phyloP scores from a whole-genome alignment of 441 rosid species.

The Corymbia citriodora region DNA sequence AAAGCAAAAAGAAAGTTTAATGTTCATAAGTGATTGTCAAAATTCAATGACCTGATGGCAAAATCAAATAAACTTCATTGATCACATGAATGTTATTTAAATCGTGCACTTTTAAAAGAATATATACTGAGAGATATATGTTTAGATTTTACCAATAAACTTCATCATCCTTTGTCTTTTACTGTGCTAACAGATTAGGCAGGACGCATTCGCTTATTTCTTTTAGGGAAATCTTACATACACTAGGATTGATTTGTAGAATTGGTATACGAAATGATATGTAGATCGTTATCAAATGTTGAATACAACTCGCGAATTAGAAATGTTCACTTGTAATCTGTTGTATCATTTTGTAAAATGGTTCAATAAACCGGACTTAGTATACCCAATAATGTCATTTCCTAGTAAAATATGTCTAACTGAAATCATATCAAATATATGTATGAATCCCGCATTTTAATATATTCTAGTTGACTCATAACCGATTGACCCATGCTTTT shows the following conservation, averaged over 20 bases:
- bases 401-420: neutral
- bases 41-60: neutral
- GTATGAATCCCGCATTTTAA: too few relatives aligned
- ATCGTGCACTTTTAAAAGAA: neutral
- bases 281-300: neutral
- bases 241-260: neutral
- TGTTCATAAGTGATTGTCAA: neutral
- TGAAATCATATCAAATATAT: neutral
- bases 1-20: neutral
- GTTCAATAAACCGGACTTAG: fast-evolving
- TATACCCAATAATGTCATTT: neutral
- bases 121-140: neutral
- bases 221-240: neutral
- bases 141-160: neutral
- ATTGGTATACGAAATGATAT: neutral
- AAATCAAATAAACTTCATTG: neutral
- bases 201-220: neutral
- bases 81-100: neutral
- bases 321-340: neutral
- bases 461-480: too few relatives aligned
- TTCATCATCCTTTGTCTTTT: neutral
- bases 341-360: neutral
- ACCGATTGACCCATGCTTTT: too few relatives aligned
- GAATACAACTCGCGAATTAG: neutral
- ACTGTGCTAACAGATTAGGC: fast-evolving